These are phyloP conservation scores for Scenedesmus sp. DNA, from an alignment of 163 green algal genomes.

Conservation along the genomic window DNA sequence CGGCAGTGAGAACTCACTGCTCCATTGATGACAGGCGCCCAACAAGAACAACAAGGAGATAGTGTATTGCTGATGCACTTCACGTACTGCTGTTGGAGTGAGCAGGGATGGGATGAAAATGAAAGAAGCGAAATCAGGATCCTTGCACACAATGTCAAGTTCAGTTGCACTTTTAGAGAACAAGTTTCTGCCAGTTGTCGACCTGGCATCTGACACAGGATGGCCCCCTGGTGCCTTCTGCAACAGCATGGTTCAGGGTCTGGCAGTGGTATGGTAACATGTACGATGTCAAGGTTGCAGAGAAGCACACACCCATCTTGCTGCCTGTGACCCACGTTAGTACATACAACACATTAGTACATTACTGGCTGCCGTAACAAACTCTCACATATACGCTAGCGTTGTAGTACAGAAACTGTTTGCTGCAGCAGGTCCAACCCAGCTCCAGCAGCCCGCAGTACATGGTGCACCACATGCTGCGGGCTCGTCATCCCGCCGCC, in stretches of 20 bases:
- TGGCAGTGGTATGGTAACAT: background rate
- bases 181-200: no score
- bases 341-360: no score
- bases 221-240: background rate
- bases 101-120: background rate
- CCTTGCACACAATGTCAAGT: no score
- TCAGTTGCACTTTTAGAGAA: no score
- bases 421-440: slow-evolving; percentile 23
- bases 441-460: slow-evolving; percentile 18
- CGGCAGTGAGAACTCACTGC: background rate
- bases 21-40: background rate
- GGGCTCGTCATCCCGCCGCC: background rate
- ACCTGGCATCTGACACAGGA: background rate
- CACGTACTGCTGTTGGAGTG: background rate
- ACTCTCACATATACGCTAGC: no score
- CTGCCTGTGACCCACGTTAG: no score
- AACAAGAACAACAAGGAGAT: background rate
- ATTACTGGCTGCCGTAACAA: no score
- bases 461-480: slow-evolving; percentile 27
- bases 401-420: background rate
- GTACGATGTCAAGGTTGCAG: no score
- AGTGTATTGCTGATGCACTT: background rate
- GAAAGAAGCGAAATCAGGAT: no score
- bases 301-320: no score
- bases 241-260: background rate